Evolutionary conservation across 2,329 filamentous ascomycete species (phyloP).

Genomic region (Orbilia ellipsospora): DNA sequence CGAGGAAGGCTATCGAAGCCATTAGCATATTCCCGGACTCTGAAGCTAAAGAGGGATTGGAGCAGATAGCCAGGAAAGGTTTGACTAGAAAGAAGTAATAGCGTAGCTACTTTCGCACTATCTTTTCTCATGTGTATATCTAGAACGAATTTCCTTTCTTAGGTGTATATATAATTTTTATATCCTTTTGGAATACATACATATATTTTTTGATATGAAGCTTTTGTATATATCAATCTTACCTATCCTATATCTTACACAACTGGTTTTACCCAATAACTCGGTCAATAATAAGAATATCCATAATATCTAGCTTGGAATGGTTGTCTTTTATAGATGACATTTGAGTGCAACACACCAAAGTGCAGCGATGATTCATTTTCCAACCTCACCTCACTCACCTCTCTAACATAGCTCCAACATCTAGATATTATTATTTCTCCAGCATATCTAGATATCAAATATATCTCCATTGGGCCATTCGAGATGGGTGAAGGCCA

Average conservation of each 20-base stretch:
- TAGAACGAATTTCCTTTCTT: neutral
- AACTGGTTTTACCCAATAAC: too few relatives aligned
- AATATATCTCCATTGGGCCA: neutral
- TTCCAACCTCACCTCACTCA: conserved; percentile 2
- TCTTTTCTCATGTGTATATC: too few relatives aligned
- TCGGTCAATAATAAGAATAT: too few relatives aligned
- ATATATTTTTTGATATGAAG: conserved; percentile 11
- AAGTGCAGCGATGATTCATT: conserved; percentile 26
- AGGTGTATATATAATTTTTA: neutral
- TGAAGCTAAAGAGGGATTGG: conserved; percentile 88
- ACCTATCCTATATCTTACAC: neutral
- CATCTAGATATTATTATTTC: conserved; percentile 7
- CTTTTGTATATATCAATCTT: conserved; percentile 8
- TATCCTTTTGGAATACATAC: conserved; percentile 8
- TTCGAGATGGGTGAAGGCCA: conserved; percentile 18
- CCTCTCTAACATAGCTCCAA: neutral
- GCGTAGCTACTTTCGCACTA: neutral
- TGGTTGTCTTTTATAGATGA: neutral
- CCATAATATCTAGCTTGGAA: neutral
- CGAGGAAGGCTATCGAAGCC: conserved; percentile 85
- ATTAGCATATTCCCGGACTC: conserved; percentile 88
- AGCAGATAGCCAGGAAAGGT: conserved; percentile 89
- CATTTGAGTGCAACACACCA: conserved; percentile 3
- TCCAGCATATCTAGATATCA: conserved; percentile 7
- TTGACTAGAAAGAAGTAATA: conserved; percentile 59